These are phyloP conservation scores for Trifolium repens DNA, from an alignment of 306 rosid species.

Conservation along the genomic window DNA sequence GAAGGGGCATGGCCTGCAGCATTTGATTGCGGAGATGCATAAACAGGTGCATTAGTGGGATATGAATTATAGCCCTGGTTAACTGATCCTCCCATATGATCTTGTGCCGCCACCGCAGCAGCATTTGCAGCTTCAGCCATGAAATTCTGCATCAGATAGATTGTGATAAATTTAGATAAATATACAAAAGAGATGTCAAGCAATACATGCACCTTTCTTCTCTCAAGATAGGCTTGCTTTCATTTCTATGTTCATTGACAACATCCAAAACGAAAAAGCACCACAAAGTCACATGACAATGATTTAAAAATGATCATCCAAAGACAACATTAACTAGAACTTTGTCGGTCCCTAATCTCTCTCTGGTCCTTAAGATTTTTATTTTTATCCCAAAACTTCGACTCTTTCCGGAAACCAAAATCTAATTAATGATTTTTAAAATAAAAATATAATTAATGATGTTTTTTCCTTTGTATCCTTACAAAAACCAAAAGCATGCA, in stretches of 20 bases:
- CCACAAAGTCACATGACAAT: conserved; percentile 1
- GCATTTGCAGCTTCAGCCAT: conserved; percentile 70
- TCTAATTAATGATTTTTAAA: no score
- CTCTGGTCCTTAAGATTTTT: no score
- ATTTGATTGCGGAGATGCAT: conserved; percentile 52
- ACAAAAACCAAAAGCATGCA: no score
- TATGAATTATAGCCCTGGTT: conserved; percentile 57
- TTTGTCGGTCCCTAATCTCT: no score
- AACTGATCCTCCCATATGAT: conserved; percentile 52
- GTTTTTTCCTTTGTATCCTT: no score
- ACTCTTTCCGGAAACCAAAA: no score
- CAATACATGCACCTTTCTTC: conserved; percentile 16
- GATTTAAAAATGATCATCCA: neutral
- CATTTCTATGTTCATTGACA: conserved; percentile 9
- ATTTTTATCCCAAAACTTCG: no score
- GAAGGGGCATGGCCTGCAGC: conserved; percentile 54
- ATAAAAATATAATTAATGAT: no score
- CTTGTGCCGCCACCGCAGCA: conserved; percentile 30
- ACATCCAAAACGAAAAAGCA: neutral
- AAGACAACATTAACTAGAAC: conserved; percentile 7
- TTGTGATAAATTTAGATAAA: neutral
- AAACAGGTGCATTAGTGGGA: conserved; percentile 53
- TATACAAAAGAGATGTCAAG: conserved; percentile 7
- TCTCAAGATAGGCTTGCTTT: neutral
- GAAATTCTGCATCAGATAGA: conserved; percentile 56